Base-by-base conservation (phyloP, 495 filamentous ascomycete genomes). In the Xylaria sp. region DNA sequence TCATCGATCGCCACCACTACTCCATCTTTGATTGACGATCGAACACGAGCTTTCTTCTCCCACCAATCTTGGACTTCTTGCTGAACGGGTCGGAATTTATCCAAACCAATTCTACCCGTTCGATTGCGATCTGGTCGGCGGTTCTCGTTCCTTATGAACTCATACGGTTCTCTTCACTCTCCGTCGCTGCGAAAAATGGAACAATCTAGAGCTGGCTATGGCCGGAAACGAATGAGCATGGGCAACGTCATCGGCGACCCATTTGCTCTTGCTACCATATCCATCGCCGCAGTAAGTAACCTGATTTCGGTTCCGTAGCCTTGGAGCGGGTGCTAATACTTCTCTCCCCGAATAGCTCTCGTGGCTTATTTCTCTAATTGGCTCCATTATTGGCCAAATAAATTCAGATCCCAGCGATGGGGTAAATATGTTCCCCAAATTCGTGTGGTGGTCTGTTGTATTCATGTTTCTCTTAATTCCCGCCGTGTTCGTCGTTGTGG, bases 221-320 rank as follows among this genome's bases (percentile, higher is more conserved):
- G 85, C 70, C 84, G 85, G 67, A 85, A 82, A 74, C 79, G 88
- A 76, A 90, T 97, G 75, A 91, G 88, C 73, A 82, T 94, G 79
- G 93, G 93, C 76, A 94, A 97, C 80, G 93, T 98, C 66, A 84
- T 98, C 61, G 96, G 96, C 74, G 95, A 98, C 83, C 97, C 97
- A 3, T 98, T 99, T 83, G 95, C 96, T 62, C 88, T 98, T 50
- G 94, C 94, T 52, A 99, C 96, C 19, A 88, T 96, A 50, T 97
- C 94, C 35, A 97, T 99, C 81, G 90, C 94, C 68, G 85, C 92
- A 72, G 95, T 97, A 88, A 80, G 93, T 88, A 44, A 11, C 21
- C 2, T 21, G 5, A 21, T n/a, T 17, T 24, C 48, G 14, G 24
- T 31, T 19, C 26, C 1, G 9, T 26, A 33, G 3, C 33, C 2